Percentiles rank a stretch among this genome's conserved stretches.
Conservation (phyloP, 805 yeast genomes). For the Schwanniomyces polymorphus region DNA sequence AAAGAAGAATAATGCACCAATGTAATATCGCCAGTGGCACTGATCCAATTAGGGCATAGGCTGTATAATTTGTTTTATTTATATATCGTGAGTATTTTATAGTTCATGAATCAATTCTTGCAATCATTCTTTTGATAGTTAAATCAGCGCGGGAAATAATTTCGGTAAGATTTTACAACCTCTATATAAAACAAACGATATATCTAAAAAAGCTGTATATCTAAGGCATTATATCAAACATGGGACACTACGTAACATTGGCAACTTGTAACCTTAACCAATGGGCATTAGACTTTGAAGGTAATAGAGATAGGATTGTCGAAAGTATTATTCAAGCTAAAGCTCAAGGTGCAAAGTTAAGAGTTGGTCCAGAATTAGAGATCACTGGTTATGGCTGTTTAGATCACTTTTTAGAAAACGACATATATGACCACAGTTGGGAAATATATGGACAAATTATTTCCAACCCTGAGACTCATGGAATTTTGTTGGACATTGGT, state of each 20-base stretch:
- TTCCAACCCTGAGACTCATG: conserved; percentile 64
- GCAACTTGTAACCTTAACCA: conserved; percentile 96
- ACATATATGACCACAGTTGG: conserved; percentile 88
- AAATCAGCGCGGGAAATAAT: background rate
- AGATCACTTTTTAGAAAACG: conserved; percentile 92
- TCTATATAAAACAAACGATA: too few relatives aligned
- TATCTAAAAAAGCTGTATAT: too few relatives aligned
- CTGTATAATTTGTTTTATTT: background rate
- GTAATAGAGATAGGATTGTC: conserved; percentile 88
- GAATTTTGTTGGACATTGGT: conserved; percentile 85
- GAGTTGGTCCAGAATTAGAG: conserved; percentile 98
- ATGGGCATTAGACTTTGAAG: conserved; percentile 98
- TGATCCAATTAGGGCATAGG: conserved; percentile 49
- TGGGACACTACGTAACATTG: conserved; percentile 86
- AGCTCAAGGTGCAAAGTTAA: conserved; percentile 65
- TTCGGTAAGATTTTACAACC: background rate
- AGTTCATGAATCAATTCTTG: background rate
- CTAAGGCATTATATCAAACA: conserved; percentile 19
- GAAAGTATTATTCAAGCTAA: conserved; percentile 81
- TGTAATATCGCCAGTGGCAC: conserved; percentile 84
- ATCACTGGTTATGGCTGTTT: conserved; percentile 92
- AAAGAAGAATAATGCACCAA: conserved; percentile 87
- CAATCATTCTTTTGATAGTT: background rate
- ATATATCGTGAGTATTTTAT: background rate
- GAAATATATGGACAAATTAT: conserved; percentile 85